These are phyloP conservation scores for Trichothecium roseum DNA, from an alignment of 2,329 filamentous ascomycete species.

Conservation along the genomic window DNA sequence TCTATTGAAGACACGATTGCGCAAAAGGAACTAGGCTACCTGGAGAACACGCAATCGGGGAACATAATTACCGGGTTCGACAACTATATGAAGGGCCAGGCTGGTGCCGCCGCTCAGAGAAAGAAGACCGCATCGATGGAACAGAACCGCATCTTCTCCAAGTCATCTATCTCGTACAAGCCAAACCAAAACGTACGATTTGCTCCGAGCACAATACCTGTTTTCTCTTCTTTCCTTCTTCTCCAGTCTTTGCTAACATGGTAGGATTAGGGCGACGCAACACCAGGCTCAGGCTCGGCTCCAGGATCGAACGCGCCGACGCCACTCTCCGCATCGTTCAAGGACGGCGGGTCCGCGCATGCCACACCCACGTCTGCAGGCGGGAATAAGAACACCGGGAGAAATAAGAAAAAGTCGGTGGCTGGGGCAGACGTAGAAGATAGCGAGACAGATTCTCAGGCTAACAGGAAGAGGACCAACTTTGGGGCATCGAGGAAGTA, in stretches of 20 bases:
- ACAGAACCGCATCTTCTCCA: constrained; percentile 63
- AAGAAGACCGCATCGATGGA: constrained; percentile 57
- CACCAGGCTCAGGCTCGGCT: constrained; percentile 35
- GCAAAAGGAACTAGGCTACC: constrained; percentile 74
- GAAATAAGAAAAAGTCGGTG: constrained; percentile 38
- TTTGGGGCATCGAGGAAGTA: constrained; percentile 45
- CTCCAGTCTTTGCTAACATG: no score
- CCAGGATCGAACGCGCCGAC: constrained; percentile 40
- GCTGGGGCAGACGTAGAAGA: constrained; percentile 35
- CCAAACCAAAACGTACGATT: constrained; percentile 20
- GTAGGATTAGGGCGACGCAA: constrained; percentile 10
- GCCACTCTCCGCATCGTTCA: constrained; percentile 44
- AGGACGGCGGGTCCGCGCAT: constrained; percentile 37
- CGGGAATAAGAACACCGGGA: constrained; percentile 32
- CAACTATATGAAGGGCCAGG: constrained; percentile 87
- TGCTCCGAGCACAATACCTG: constrained; percentile 9
- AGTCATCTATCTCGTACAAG: constrained; percentile 53
- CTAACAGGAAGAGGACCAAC: constrained; percentile 44
- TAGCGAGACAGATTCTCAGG: constrained; percentile 47
- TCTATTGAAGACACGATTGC: constrained; percentile 68
- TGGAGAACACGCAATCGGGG: constrained; percentile 79
- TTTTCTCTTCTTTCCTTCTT: not conserved
- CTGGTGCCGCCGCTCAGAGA: constrained; percentile 51
- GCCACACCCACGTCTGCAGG: constrained; percentile 41
- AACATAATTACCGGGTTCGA: constrained; percentile 98